Percentiles rank a stretch among this genome's conserved stretches.
phyloP scores from a whole-genome alignment of 2,329 filamentous ascomycete species.

The Paraconiothyrium brasiliense region DNA sequence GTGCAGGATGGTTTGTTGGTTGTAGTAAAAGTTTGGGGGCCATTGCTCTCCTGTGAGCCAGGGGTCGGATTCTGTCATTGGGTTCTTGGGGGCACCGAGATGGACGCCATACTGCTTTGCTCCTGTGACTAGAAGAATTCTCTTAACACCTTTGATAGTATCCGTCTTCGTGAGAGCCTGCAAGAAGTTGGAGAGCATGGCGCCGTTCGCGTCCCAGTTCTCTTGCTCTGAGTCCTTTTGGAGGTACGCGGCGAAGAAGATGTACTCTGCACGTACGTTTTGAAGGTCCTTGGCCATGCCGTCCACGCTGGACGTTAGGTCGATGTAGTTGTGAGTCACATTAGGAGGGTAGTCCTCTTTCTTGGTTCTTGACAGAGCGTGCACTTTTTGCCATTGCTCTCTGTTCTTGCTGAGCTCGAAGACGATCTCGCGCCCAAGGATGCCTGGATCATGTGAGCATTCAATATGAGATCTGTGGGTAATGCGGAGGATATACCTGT shows the following conservation, averaged over 20 bases:
- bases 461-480: background rate
- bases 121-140: constrained; percentile 61
- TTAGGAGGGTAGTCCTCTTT: constrained; percentile 49
- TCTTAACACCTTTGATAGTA: constrained; percentile 54
- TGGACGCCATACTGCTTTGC: constrained; percentile 65
- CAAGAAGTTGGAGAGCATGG: constrained; percentile 61
- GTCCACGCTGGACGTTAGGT: constrained; percentile 47
- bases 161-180: constrained; percentile 56
- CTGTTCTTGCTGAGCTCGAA: constrained; percentile 48
- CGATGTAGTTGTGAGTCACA: constrained; percentile 51
- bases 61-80: constrained; percentile 59
- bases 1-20: constrained; percentile 58
- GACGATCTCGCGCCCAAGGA: constrained; percentile 54
- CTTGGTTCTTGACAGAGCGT: constrained; percentile 54
- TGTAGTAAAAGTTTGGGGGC: constrained; percentile 62
- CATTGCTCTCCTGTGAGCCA: constrained; percentile 51
- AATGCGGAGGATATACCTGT: constrained; percentile 45
- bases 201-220: constrained; percentile 51
- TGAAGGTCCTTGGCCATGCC: constrained; percentile 51
- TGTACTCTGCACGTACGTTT: constrained; percentile 49
- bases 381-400: constrained; percentile 49
- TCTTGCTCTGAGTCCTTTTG: constrained; percentile 49
- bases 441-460: constrained; percentile 38
- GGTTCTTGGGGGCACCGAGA: constrained; percentile 58
- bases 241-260: constrained; percentile 58